These are phyloP conservation scores for Orbilia oligospora DNA, from an alignment of 2,329 filamentous ascomycete genomes.

Conservation along the genomic window DNA sequence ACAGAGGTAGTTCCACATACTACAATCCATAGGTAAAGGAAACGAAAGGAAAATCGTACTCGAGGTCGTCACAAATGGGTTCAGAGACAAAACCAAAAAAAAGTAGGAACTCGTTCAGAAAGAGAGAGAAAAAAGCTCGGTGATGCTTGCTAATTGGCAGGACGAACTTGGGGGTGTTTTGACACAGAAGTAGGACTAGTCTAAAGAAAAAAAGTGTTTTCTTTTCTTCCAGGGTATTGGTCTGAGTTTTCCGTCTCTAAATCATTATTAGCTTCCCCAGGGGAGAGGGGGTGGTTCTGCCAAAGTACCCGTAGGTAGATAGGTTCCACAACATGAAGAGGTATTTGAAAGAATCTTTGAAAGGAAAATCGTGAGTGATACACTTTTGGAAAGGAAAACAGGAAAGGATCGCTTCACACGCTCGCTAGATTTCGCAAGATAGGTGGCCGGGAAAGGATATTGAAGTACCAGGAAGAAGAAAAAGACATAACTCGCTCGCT, in stretches of 20 bases:
- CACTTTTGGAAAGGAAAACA: slow-evolving; percentile 46
- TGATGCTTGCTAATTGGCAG: slow-evolving; percentile 13
- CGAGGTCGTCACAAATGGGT: slow-evolving; percentile 6
- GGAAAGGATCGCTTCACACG: slow-evolving; percentile 37
- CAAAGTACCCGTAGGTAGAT: neutral
- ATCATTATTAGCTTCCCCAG: slow-evolving; percentile 6
- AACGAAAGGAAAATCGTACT: slow-evolving; percentile 10
- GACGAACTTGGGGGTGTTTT: neutral
- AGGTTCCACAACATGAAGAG: neutral
- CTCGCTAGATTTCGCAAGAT: slow-evolving; percentile 58
- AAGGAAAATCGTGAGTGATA: slow-evolving; percentile 39
- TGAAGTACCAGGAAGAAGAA: slow-evolving; percentile 7
- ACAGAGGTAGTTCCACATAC: neutral
- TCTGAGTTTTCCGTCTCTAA: slow-evolving; percentile 24
- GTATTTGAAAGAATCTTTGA: neutral
- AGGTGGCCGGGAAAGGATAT: slow-evolving; percentile 21
- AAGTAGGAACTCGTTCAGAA: slow-evolving; percentile 14
- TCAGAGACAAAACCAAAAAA: neutral
- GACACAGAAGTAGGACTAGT: slow-evolving; percentile 1
- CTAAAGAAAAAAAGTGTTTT: neutral
- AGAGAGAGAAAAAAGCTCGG: slow-evolving; percentile 6
- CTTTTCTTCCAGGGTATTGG: slow-evolving; percentile 8
- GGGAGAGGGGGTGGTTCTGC: neutral
- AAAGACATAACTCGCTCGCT: slow-evolving; percentile 51
- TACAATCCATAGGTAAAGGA: neutral